phyloP scores from a whole-genome alignment of 2,329 filamentous ascomycete genomes.

The Trichoderma sp. region DNA sequence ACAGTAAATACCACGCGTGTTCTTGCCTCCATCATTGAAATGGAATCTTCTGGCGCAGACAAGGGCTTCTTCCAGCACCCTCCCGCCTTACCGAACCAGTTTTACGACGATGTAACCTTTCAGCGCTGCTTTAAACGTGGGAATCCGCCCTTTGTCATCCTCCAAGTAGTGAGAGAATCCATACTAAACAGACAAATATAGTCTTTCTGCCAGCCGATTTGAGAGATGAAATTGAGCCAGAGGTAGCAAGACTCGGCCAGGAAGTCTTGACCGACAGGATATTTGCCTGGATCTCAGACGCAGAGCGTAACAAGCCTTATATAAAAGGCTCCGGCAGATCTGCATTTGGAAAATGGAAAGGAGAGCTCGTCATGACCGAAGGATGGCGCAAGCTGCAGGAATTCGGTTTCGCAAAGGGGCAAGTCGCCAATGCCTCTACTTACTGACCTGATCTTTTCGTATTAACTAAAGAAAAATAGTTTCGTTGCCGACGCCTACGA shows the following conservation, averaged over 20 bases:
- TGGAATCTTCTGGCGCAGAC: constrained; percentile 51
- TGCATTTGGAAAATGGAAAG: constrained; percentile 62
- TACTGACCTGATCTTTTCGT: no score
- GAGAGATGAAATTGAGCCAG: constrained; percentile 45
- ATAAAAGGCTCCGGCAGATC: constrained; percentile 60
- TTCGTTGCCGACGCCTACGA: constrained; percentile 65
- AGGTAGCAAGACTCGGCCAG: constrained; percentile 54
- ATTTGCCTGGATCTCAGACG: constrained; percentile 63
- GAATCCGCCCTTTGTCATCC: constrained; percentile 29
- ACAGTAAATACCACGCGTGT: background rate
- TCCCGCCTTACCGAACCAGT: constrained; percentile 59
- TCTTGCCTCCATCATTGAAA: constrained; percentile 29
- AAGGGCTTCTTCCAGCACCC: constrained; percentile 60
- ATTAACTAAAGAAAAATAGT: constrained; percentile 35
- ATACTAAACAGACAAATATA: constrained; percentile 37
- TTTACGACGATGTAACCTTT: constrained; percentile 57
- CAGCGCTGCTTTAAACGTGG: constrained; percentile 55
- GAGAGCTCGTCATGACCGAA: constrained; percentile 64
- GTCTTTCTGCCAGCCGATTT: constrained; percentile 54
- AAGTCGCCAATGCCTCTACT: constrained; percentile 14
- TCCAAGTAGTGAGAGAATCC: background rate
- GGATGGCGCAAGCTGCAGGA: constrained; percentile 68
- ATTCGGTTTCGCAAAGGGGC: constrained; percentile 61
- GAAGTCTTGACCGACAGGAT: constrained; percentile 58
- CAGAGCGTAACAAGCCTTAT: constrained; percentile 67